Percentiles rank a stretch among this genome's conserved stretches.
phyloP scores from a whole-genome alignment of 805 yeast genomes.

The Spathaspora girioi region DNA sequence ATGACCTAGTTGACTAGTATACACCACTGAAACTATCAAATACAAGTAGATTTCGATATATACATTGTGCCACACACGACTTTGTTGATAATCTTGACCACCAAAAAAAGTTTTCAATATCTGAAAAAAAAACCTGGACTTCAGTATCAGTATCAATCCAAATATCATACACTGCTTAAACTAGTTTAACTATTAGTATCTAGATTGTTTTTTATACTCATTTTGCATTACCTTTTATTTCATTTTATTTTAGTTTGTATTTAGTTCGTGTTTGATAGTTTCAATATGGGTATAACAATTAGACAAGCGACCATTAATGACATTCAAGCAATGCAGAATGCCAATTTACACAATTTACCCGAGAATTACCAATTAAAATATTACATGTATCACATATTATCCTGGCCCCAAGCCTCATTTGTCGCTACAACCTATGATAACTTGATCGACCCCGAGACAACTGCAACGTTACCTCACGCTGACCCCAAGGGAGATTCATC shows the following conservation, averaged over 20 bases:
- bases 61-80: background rate
- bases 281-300: conserved; percentile 73
- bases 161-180: too few species aligned
- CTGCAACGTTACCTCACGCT: background rate
- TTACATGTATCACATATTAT: conserved; percentile 86
- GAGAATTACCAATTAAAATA: conserved; percentile 92
- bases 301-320: conserved; percentile 85
- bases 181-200: too few species aligned
- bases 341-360: conserved; percentile 86
- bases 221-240: background rate
- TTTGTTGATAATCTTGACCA: background rate
- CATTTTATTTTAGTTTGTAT: background rate
- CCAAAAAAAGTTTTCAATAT: too few species aligned
- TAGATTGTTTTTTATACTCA: too few species aligned
- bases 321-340: conserved; percentile 93
- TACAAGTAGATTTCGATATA: background rate
- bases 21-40: background rate
- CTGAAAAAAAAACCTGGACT: too few species aligned
- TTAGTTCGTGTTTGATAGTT: background rate
- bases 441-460: conserved; percentile 12
- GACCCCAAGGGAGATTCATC: conserved; percentile 60
- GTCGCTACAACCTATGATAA: conserved; percentile 76
- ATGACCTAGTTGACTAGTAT: too few species aligned
- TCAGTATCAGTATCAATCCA: too few species aligned
- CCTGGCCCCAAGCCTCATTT: conserved; percentile 98